Evolutionary conservation across 208 protist genomes (phyloP).

Genomic region (Giardia muris): DNA sequence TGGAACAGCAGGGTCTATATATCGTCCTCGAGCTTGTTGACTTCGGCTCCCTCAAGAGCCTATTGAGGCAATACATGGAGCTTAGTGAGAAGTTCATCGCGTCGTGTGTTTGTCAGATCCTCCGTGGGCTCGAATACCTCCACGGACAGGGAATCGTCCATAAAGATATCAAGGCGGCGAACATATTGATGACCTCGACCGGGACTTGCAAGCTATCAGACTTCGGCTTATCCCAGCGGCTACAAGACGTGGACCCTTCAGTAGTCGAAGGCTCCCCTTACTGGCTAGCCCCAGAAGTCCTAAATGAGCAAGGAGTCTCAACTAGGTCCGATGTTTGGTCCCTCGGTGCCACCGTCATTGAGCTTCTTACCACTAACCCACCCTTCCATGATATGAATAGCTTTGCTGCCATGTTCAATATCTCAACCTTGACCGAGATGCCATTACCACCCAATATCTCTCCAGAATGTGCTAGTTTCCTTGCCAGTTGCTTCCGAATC

Average conservation of each 20-base stretch:
- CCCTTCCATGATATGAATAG: background rate
- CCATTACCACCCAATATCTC: background rate
- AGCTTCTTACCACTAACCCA: background rate
- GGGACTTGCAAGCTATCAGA: constrained; percentile 37
- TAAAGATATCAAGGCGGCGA: constrained; percentile 43
- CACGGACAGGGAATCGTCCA: constrained; percentile 38
- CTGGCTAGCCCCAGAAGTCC: constrained; percentile 56
- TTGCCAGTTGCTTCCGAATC: background rate
- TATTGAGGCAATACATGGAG: background rate
- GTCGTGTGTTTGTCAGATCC: background rate
- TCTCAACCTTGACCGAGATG: background rate
- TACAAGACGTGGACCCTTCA: constrained; percentile 52
- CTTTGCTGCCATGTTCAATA: background rate
- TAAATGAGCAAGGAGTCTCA: background rate
- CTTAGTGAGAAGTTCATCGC: background rate
- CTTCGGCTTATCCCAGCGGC: constrained; percentile 35
- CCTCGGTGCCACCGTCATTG: background rate
- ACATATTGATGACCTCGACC: constrained; percentile 35
- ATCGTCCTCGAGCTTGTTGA: background rate
- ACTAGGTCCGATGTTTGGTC: constrained; percentile 12
- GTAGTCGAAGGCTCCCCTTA: constrained; percentile 65
- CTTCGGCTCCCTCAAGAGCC: background rate
- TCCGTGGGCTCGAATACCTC: constrained; percentile 36
- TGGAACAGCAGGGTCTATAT: background rate
- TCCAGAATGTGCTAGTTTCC: background rate